These are phyloP conservation scores for Mycena epipterygia DNA, from an alignment of 768 basidiomycete genomes.

Conservation along the genomic window DNA sequence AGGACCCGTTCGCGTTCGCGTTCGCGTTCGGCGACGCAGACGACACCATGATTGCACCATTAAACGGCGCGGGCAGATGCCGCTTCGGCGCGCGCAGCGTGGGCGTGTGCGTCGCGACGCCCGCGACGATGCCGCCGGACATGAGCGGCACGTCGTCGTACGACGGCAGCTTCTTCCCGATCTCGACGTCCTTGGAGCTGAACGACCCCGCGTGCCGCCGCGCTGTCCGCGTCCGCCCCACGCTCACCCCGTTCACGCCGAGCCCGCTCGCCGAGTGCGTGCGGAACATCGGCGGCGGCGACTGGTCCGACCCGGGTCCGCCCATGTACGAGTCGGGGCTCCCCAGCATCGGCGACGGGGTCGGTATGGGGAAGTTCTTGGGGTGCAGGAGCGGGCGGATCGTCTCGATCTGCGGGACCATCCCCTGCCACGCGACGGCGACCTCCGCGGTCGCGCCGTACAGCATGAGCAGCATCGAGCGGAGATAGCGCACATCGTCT, in stretches of 20 bases:
- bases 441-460: constrained; percentile 94
- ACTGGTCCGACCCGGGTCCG: constrained; percentile 10
- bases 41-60: constrained; percentile 31
- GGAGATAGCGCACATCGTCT: constrained; percentile 89
- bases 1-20: not conserved
- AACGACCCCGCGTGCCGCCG: constrained; percentile 96
- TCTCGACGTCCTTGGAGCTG: constrained; percentile 91
- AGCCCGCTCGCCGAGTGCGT: constrained; percentile 17
- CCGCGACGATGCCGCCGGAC: constrained; percentile 52
- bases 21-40: constrained; percentile 24
- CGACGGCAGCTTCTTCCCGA: constrained; percentile 85
- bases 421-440: constrained; percentile 84
- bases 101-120: constrained; percentile 52
- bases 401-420: constrained; percentile 78
- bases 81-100: constrained; percentile 67
- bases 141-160: constrained; percentile 60
- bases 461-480: constrained; percentile 88
- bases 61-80: constrained; percentile 54
- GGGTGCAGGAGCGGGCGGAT: constrained; percentile 73
- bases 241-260: constrained; percentile 36
- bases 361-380: constrained; percentile 42
- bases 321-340: constrained; percentile 27
- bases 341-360: constrained; percentile 37
- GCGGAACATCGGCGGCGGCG: constrained; percentile 20
- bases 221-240: constrained; percentile 65